A percentile compares a stretch with the other conserved stretches of the same genome.
phyloP scores from a whole-genome alignment of 352 stramenopile genomes.

The Phytophthora chlamydospora region DNA sequence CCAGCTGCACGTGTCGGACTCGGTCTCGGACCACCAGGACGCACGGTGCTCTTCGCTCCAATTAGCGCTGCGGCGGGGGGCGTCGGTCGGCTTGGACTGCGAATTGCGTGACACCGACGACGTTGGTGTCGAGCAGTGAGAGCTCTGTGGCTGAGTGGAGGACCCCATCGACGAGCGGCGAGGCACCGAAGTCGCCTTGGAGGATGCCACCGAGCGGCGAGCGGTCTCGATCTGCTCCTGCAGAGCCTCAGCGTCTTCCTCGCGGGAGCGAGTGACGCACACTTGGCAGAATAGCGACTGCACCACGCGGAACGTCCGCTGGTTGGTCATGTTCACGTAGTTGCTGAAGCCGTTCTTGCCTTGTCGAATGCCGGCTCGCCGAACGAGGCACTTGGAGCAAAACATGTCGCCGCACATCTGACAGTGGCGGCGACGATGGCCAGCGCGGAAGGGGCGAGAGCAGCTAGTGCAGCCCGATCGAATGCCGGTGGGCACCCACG shows the following conservation, averaged over 20 bases:
- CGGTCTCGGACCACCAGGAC: slow-evolving; percentile 49
- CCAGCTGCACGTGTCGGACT: slow-evolving; percentile 47
- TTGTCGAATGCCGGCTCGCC: slow-evolving; percentile 46
- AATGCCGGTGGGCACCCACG: slow-evolving; percentile 58
- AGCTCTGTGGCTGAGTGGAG: slow-evolving; percentile 23
- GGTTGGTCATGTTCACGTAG: slow-evolving; percentile 26
- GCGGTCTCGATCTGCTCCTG: slow-evolving; percentile 19
- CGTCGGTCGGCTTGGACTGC: slow-evolving; percentile 13
- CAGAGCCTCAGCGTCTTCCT: slow-evolving; percentile 29
- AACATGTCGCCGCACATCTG: slow-evolving; percentile 78
- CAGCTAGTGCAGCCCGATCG: slow-evolving; percentile 66
- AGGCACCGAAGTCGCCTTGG: slow-evolving; percentile 22
- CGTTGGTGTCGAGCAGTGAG: slow-evolving; percentile 19
- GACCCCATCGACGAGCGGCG: slow-evolving; percentile 30
- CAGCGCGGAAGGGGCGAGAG: slow-evolving; percentile 57
- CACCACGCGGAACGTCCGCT: slow-evolving; percentile 52
- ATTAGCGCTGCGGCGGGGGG: slow-evolving; percentile 24
- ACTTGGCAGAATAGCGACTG: slow-evolving; percentile 69
- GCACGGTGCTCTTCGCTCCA: slow-evolving; percentile 38
- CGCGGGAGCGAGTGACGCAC: slow-evolving; percentile 61
- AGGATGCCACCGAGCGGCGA: slow-evolving; percentile 27
- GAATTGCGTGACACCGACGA: slow-evolving; percentile 20
- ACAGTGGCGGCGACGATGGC: slow-evolving; percentile 69
- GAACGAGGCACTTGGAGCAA: slow-evolving; percentile 74
- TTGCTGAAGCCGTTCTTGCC: slow-evolving; percentile 27